Percentiles rank a stretch among this genome's conserved stretches.
Evolutionary conservation across 495 filamentous ascomycete species (phyloP).

Genomic region (Wilcoxina mikolae): DNA sequence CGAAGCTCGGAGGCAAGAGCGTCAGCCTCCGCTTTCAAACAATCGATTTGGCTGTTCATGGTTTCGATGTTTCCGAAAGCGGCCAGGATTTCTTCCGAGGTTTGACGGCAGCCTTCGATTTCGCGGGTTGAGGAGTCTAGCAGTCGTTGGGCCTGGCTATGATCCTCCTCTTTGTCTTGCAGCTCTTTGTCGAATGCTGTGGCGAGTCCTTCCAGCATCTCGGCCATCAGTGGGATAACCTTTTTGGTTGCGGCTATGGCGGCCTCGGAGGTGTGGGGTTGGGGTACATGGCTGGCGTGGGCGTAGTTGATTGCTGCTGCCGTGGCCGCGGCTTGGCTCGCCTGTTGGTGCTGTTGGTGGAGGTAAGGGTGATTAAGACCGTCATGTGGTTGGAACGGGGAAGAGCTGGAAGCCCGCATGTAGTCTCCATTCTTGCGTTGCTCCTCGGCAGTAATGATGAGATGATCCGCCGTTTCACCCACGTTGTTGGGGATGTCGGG

Average conservation of each 20-base stretch:
- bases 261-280: conserved; percentile 30
- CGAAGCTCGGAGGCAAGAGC: conserved; percentile 20
- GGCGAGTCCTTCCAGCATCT: conserved; percentile 30
- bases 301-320: conserved; percentile 22
- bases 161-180: conserved; percentile 30
- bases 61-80: conserved; percentile 19
- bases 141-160: conserved; percentile 27
- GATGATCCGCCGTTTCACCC: conserved; percentile 60
- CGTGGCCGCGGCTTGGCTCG: conserved; percentile 22
- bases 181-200: conserved; percentile 29
- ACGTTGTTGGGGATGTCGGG: conserved; percentile 66
- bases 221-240: conserved; percentile 29
- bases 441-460: conserved; percentile 37
- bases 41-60: conserved; percentile 24
- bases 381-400: conserved; percentile 23
- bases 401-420: conserved; percentile 19
- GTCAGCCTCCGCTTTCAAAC: conserved; percentile 15
- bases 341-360: conserved; percentile 22
- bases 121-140: conserved; percentile 28
- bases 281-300: conserved; percentile 18
- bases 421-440: conserved; percentile 21
- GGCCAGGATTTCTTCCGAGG: conserved; percentile 18
- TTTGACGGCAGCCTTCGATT: conserved; percentile 22
- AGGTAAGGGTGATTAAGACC: conserved; percentile 16
- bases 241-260: conserved; percentile 30